Evolutionary conservation across 352 stramenopile species (phyloP), one percentile per base, ranked within the genome.

Genomic region (Globisporangium splendens): DNA sequence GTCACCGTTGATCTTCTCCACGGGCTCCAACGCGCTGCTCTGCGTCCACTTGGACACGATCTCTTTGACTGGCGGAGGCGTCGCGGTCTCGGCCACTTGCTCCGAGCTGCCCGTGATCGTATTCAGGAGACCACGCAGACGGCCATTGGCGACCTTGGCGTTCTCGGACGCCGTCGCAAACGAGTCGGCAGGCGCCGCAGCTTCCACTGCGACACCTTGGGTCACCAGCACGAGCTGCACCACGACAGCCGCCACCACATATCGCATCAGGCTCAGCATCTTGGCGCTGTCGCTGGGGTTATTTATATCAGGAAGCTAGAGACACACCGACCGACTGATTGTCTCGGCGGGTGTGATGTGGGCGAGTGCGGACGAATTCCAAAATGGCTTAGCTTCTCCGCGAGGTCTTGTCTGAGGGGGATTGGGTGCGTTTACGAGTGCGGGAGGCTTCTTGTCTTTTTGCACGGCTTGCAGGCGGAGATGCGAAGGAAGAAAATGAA

Each of bases 1-100:
- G 50, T 75, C 79, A 48, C 79, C 82, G 14, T 64, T 63, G 46
- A 91, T 80, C 60, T 83, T 87, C 53, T 82, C 73, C 4, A 84
- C 61, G 4, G 75, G 59, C 22, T 59, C 47, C 28, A 85, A 59
- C 47, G 57, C 53, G 54, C 61, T 72, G 54, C 59, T 56, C 47
- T 66, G 42, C 41, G 67, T 66, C 79, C 82, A 89, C 3, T 56
- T 31, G 0, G 66, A 56, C 21, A 49, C 31, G 35, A 89, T 61
- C 54, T 73, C 72, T 22, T 76, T 72, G 39, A 80, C 75, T 0
- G 70, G 65, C 14, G 56, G 51, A 3, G 60, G 61, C 14, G 67
- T 54, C 11, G 55, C 28, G 28, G 28, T 42, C 1, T 65, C 50
- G 18, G 55, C 41, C 3, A 24, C 21, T 4, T 43, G 31, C 13